Evolutionary conservation across 2,329 filamentous ascomycete species (phyloP).

Genomic region (Echinosphaeria canescens): DNA sequence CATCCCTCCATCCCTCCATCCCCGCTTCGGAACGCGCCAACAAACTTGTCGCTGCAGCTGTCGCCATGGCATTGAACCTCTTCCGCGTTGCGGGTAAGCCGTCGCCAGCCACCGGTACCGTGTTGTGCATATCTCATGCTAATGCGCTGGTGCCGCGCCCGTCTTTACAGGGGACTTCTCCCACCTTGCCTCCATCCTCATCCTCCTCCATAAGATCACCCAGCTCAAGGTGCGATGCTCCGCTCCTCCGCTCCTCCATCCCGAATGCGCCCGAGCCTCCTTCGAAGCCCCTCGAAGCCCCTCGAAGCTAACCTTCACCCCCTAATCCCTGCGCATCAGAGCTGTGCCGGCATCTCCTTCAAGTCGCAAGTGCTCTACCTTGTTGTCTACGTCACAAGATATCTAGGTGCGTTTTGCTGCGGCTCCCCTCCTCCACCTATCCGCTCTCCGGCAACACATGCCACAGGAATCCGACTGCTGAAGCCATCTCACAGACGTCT

Average conservation of each 20-base stretch:
- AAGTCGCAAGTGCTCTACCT: conserved; percentile 95
- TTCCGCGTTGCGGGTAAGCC: too few species aligned
- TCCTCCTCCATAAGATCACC: conserved; percentile 92
- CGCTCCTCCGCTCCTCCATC: conserved; percentile 13
- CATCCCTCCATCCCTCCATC: too few species aligned
- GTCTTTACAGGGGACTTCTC: conserved; percentile 93
- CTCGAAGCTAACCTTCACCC: conserved; percentile 5
- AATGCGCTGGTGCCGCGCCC: too few species aligned
- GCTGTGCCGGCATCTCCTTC: conserved; percentile 94
- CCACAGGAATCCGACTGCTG: not conserved
- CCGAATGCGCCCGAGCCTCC: too few species aligned
- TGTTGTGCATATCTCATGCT: too few species aligned
- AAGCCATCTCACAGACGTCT: too few species aligned
- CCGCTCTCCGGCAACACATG: not conserved
- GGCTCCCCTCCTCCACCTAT: not conserved
- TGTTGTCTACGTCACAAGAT: conserved; percentile 81
- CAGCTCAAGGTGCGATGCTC: conserved; percentile 48
- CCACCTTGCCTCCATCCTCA: conserved; percentile 84
- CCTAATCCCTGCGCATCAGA: conserved; percentile 32
- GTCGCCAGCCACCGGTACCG: too few species aligned
- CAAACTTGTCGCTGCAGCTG: too few species aligned
- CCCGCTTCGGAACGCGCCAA: too few species aligned
- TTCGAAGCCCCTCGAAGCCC: too few species aligned
- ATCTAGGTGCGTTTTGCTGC: conserved; percentile 41
- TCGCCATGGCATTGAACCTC: too few species aligned